Base-by-base conservation (phyloP, 2,329 filamentous ascomycete species). In the Cadophora luteo-olivacea region DNA sequence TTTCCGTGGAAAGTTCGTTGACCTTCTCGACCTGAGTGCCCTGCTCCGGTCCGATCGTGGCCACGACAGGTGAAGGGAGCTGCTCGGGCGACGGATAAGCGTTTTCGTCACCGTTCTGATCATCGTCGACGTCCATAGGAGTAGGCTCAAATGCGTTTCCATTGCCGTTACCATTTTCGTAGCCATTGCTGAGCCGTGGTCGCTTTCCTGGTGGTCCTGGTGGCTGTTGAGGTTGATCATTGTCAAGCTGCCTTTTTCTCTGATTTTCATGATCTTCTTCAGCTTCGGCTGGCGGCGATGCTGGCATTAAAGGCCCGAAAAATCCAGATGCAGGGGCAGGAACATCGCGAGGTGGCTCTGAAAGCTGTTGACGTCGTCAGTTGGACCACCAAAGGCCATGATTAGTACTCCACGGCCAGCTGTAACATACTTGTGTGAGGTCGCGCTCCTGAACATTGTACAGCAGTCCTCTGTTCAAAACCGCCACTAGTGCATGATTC, bases 11-110 rank as follows among this genome's bases (percentile, higher is more conserved):
- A 65, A 91, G 82, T 74, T 90, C 87, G 73, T 86, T 82, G 66
- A 89, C 86, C 76, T 89, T 89, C 66, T 89, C 87, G 61, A 89
- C 82, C 77, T 90, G 88, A 11, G 87, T 90, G 77, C 86, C 87
- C 76, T 88, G 84, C 36, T 90, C 87, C 57, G 87, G 87, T 33
- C 88, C 88, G 68, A 88, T 85, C 68, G 88, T 90, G 75, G 81
- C 85, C 51, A 84, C 80, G 29, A 82, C 80, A 41, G 86, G 85
- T 55, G 85, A 85, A 55, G 84, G 81, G 69, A 85, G 84, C 69
- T 78, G 77, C 65, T 78, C 83, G 66, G 88, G 88, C 66, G 88
- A 90, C 64, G 88, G 88, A 75, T 90, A 91, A 74, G 88, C 88
- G 78, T 90, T 86, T 75, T 87, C 86, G 72, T 82, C 78, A 65